Base-by-base conservation (phyloP, 352 stramenopile genomes). In the Globisporangium acanthophoron region DNA sequence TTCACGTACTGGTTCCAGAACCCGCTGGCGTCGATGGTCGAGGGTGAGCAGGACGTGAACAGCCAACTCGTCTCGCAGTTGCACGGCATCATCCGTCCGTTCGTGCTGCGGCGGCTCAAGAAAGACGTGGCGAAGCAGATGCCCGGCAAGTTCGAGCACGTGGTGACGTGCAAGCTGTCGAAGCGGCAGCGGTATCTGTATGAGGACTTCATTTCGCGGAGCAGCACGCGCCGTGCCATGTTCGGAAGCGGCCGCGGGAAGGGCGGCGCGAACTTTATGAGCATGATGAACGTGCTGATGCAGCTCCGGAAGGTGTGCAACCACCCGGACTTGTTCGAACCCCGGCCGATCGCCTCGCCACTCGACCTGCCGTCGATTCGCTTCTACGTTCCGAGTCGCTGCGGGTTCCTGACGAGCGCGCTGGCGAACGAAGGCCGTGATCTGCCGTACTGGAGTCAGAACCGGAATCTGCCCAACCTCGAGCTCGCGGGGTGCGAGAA, bases 261-360 rank as follows among this genome's bases (percentile, higher is more conserved):
- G 35, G 35, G 37, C 37, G 67, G 78, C 2, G 80, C 66, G 20
- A 92, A 92, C 44, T 90, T 93, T 62, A 97, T 99, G 92, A 97
- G 95, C 65, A 99, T 99, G 96, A 99, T 99, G 96, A 98, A 98
- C 60, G 94, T 99, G 15, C 78, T 99, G 8, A 99, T 99, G 97
- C 96, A 99, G 67, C 77, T 99, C 12, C 84, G 97, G 37, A 99
- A 99, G 69, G 87, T 97, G 15, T 97, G 90, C 71, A 99, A 99
- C 64, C 97, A 99, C 64, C 96, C 97, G n/a, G 97, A 99, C 73
- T 76, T 99, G 40, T 99, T 99, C 73, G 97, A 99, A 33, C 77
- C 77, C 1, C 77, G 97, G n/a, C 93, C 96, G 8, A 98, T 99
- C 43, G 72, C 84, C 12, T 98, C 96, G n/a, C 96, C 97, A 41